A percentile compares a stretch with the other conserved stretches of the same genome.
Conservation (phyloP, 1,284 basidiomycete genomes). For the Mycosarcoma mackinlayi region DNA sequence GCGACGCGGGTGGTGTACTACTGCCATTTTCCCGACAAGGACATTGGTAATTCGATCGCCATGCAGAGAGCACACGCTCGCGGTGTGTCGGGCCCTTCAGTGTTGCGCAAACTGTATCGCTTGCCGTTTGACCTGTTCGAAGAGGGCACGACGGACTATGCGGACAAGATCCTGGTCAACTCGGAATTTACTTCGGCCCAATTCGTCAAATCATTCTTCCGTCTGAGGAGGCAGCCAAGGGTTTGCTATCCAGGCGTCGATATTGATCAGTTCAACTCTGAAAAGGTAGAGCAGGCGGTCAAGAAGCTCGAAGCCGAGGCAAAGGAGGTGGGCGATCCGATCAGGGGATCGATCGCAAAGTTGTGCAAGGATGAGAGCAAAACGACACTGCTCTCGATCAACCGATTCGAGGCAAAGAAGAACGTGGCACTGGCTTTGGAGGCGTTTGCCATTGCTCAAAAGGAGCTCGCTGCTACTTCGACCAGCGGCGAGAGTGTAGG, state of each 20-base stretch:
- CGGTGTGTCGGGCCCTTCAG: conserved; percentile 50
- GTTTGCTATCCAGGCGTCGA: conserved; percentile 91
- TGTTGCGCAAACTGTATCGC: conserved; percentile 73
- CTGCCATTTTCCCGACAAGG: conserved; percentile 89
- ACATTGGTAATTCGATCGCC: conserved; percentile 74
- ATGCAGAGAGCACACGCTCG: conserved; percentile 65
- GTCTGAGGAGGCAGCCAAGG: conserved; percentile 75
- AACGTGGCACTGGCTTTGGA: conserved; percentile 84
- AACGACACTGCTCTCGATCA: conserved; percentile 86
- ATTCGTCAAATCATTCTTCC: conserved; percentile 80
- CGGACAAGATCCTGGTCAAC: conserved; percentile 91
- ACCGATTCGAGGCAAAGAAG: conserved; percentile 97
- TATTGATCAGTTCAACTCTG: conserved; percentile 25
- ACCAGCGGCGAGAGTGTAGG: conserved; percentile 10
- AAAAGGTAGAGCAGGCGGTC: conserved; percentile 35
- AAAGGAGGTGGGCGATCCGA: conserved; percentile 25
- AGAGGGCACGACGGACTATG: conserved; percentile 86
- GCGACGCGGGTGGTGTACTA: conserved; percentile 90
- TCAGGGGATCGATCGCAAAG: conserved; percentile 19
- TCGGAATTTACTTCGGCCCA: conserved; percentile 80
- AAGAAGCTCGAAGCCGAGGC: conserved; percentile 71
- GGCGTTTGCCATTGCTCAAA: conserved; percentile 74
- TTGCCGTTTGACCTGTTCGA: conserved; percentile 90
- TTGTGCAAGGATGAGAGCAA: conserved; percentile 55
- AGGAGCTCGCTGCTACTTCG: conserved; percentile 37